phyloP scores from a whole-genome alignment of 2,329 filamentous ascomycete species.

The Aspergillus niger region DNA sequence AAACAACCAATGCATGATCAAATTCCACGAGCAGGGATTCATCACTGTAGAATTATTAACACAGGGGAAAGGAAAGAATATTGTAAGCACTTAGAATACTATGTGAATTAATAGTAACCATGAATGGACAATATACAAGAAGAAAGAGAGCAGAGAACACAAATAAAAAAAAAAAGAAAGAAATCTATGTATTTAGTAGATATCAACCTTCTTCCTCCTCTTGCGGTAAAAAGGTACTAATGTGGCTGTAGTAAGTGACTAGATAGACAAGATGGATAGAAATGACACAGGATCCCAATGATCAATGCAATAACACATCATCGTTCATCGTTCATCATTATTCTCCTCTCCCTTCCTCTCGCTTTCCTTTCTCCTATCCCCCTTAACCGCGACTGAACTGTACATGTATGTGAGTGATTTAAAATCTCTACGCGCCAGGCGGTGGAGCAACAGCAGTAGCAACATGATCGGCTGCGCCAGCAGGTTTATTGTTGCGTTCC shows the following conservation, averaged over 20 bases:
- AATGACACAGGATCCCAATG: background rate
- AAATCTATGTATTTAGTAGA: background rate
- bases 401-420: too few relatives aligned
- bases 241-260: background rate
- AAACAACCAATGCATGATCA: too few relatives aligned
- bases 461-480: conserved; percentile 15
- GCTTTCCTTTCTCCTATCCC: background rate
- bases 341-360: background rate
- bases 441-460: background rate
- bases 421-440: background rate
- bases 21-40: too few relatives aligned
- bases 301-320: background rate
- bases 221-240: background rate
- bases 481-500: conserved; percentile 59
- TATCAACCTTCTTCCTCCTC: background rate
- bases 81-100: too few relatives aligned
- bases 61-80: too few relatives aligned
- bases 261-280: background rate
- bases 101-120: too few relatives aligned
- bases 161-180: background rate
- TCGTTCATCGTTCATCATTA: background rate
- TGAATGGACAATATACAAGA: too few relatives aligned
- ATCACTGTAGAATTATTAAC: too few relatives aligned
- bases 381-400: background rate
- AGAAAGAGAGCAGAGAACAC: too few relatives aligned